A percentile compares a stretch with the other conserved stretches of the same genome.
These are phyloP conservation scores for Immersiella caudata DNA, from an alignment of 495 filamentous ascomycete species.

Conservation along the genomic window DNA sequence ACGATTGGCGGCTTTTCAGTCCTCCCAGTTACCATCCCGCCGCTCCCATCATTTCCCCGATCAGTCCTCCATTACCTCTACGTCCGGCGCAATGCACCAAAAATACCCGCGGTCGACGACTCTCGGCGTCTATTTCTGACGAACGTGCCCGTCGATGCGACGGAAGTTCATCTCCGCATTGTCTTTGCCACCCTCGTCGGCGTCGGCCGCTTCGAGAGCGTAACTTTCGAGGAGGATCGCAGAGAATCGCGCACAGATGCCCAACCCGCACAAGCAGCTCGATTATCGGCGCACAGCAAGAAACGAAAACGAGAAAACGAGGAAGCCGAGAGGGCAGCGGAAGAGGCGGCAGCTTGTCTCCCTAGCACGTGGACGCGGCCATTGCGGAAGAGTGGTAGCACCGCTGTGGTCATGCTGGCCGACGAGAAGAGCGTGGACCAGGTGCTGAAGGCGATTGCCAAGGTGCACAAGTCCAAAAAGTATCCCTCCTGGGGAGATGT, in stretches of 20 bases:
- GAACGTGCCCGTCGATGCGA: slow-evolving; percentile 86
- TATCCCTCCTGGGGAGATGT: slow-evolving; percentile 65
- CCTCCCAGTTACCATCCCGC: slow-evolving; percentile 63
- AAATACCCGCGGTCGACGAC: slow-evolving; percentile 71
- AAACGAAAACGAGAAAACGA: slow-evolving; percentile 68
- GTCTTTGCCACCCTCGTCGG: slow-evolving; percentile 72
- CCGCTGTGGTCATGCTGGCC: slow-evolving; percentile 79
- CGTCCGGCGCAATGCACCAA: slow-evolving; percentile 77
- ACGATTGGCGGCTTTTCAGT: slow-evolving; percentile 51
- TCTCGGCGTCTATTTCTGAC: slow-evolving; percentile 80
- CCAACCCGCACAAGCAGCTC: slow-evolving; percentile 45
- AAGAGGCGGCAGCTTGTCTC: slow-evolving; percentile 55
- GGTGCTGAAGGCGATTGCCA: slow-evolving; percentile 72
- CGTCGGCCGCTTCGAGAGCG: slow-evolving; percentile 72
- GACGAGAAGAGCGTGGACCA: slow-evolving; percentile 73
- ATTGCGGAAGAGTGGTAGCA: slow-evolving; percentile 70
- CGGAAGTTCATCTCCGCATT: slow-evolving; percentile 70
- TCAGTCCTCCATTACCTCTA: slow-evolving; percentile 82
- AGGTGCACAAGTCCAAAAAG: slow-evolving; percentile 58
- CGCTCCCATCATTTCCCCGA: slow-evolving; percentile 58
- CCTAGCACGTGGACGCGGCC: slow-evolving; percentile 77
- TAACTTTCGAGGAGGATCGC: slow-evolving; percentile 66
- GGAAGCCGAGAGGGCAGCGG: slow-evolving; percentile 54
- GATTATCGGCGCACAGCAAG: slow-evolving; percentile 54
- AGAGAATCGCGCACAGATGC: slow-evolving; percentile 30